These are phyloP conservation scores for Cercospora nicotianae DNA, from an alignment of 2,329 filamentous ascomycete genomes.

Conservation along the genomic window DNA sequence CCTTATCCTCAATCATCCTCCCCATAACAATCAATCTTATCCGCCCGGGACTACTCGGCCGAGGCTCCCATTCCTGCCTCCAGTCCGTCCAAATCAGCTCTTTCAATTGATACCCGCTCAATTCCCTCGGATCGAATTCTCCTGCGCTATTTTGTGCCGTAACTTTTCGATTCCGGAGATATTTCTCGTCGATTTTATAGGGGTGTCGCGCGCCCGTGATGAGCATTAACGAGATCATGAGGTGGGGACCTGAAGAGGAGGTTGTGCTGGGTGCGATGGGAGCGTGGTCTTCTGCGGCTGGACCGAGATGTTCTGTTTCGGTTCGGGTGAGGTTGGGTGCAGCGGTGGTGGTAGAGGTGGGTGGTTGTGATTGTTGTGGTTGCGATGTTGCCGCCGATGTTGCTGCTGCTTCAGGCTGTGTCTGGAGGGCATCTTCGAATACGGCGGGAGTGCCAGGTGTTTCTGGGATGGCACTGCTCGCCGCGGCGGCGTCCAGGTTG, in stretches of 20 bases:
- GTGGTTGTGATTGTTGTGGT: slow-evolving; percentile 7
- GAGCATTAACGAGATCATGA: slow-evolving; percentile 79
- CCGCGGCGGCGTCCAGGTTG: neutral
- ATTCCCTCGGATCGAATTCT: slow-evolving; percentile 73
- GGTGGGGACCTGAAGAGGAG: slow-evolving; percentile 45
- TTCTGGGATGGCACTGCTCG: neutral
- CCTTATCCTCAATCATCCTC: slow-evolving; percentile 85
- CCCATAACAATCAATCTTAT: slow-evolving; percentile 93
- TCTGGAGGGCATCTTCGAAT: slow-evolving; percentile 16
- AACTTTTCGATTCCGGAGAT: slow-evolving; percentile 77
- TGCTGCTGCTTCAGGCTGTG: slow-evolving; percentile 8
- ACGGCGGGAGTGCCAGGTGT: slow-evolving; percentile 10
- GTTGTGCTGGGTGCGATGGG: slow-evolving; percentile 38
- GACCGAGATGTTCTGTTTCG: slow-evolving; percentile 51
- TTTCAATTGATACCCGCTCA: slow-evolving; percentile 91
- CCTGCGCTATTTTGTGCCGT: slow-evolving; percentile 68
- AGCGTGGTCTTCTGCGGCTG: slow-evolving; percentile 43
- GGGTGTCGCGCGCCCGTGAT: slow-evolving; percentile 76
- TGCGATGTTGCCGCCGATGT: neutral
- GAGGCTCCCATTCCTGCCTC: slow-evolving; percentile 81
- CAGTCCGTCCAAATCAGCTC: slow-evolving; percentile 92
- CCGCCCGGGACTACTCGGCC: slow-evolving; percentile 80
- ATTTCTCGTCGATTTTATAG: slow-evolving; percentile 85
- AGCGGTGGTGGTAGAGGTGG: neutral
- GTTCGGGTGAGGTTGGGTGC: slow-evolving; percentile 30